Evolutionary conservation across 2,329 filamentous ascomycete genomes (phyloP).

Genomic region (Epichloe coenophiala): DNA sequence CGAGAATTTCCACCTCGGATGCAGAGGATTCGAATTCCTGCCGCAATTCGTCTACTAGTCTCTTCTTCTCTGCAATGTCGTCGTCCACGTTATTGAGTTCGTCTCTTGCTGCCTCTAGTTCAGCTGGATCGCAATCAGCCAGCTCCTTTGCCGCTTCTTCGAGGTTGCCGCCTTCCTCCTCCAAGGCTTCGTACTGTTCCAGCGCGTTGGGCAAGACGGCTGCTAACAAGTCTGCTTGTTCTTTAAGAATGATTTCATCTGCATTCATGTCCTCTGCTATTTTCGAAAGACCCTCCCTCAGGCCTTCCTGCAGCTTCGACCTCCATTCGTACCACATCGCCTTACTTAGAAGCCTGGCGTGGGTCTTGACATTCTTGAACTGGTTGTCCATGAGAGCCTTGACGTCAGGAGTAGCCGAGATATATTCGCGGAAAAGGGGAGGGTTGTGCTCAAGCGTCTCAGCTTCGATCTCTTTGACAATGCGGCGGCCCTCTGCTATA

Average conservation of each 20-base stretch:
- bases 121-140: slow-evolving; percentile 66
- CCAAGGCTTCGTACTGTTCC: slow-evolving; percentile 46
- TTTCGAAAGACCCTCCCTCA: slow-evolving; percentile 66
- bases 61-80: slow-evolving; percentile 57
- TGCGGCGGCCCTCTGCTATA: slow-evolving; percentile 80
- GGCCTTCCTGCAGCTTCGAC: slow-evolving; percentile 67
- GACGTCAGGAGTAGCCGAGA: slow-evolving; percentile 70
- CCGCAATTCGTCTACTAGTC: slow-evolving; percentile 52
- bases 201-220: slow-evolving; percentile 52
- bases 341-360: slow-evolving; percentile 80
- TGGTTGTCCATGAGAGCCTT: slow-evolving; percentile 86
- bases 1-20: slow-evolving; percentile 45
- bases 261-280: slow-evolving; percentile 64
- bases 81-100: slow-evolving; percentile 50
- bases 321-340: slow-evolving; percentile 98
- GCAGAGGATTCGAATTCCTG: slow-evolving; percentile 55
- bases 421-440: slow-evolving; percentile 85
- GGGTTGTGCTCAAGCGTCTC: slow-evolving; percentile 87
- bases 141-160: slow-evolving; percentile 61
- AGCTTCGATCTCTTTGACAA: slow-evolving; percentile 80
- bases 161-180: slow-evolving; percentile 51
- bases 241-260: slow-evolving; percentile 53
- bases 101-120: slow-evolving; percentile 60
- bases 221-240: slow-evolving; percentile 56
- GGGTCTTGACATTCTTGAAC: slow-evolving; percentile 93